Percentiles rank a stretch among this genome's conserved stretches.
Conservation (phyloP, 306 rosid species). For the Crotalaria pallida region DNA sequence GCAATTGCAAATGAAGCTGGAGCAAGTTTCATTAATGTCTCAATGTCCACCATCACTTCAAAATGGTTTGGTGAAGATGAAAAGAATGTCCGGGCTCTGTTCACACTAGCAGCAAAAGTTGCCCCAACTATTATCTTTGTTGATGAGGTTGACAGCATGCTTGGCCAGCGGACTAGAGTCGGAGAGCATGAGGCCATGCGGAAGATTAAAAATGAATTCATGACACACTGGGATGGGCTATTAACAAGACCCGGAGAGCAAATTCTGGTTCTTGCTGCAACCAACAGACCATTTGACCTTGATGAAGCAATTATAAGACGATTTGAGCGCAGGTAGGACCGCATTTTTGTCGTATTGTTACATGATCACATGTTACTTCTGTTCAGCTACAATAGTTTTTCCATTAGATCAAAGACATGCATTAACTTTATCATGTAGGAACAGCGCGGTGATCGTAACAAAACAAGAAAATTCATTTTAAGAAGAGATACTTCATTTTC, state of each 20-base stretch:
- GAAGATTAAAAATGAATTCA: conserved; percentile 79
- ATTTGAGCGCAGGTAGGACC: conserved; percentile 63
- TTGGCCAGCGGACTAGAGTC: conserved; percentile 72
- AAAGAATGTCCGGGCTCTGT: conserved; percentile 70
- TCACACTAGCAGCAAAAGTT: conserved; percentile 79
- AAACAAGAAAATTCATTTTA: neutral
- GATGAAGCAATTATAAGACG: conserved; percentile 89
- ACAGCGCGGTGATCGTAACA: neutral
- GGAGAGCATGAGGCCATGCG: conserved; percentile 76
- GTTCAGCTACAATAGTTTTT: neutral
- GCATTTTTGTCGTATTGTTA: neutral
- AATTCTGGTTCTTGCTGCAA: conserved; percentile 76
- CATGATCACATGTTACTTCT: neutral
- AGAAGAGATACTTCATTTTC: conserved; percentile 3
- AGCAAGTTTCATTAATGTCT: conserved; percentile 79
- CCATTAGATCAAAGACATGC: neutral
- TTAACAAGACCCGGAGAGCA: conserved; percentile 51
- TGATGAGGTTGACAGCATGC: conserved; percentile 89
- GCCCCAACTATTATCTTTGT: conserved; percentile 75
- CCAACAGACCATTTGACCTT: conserved; percentile 84
- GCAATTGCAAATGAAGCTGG: conserved; percentile 85
- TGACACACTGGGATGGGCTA: conserved; percentile 84
- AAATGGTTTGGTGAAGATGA: conserved; percentile 78
- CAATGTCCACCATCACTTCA: conserved; percentile 73
- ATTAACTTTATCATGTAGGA: neutral